Base-by-base conservation (phyloP, 306 rosid species). In the Mimosa pudica region DNA sequence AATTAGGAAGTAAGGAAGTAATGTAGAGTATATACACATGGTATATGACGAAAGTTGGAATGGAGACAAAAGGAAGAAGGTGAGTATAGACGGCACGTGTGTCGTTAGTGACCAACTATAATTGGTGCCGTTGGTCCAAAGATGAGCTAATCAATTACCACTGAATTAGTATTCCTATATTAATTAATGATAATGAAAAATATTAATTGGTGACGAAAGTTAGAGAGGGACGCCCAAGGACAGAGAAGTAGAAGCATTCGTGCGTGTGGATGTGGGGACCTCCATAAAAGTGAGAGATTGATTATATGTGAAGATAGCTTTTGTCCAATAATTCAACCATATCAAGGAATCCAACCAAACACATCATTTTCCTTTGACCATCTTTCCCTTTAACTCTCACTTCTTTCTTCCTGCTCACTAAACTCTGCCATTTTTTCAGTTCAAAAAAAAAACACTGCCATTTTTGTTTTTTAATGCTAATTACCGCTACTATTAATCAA, bases 51-150 rank as follows among this genome's bases (percentile, higher is more conserved):
- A 13, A 6, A 20, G 8, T 0, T 17, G 36, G 67, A 5, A n/a
- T 32, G 42, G 16, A 38, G 47, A 35, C 36, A 55, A 71, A 60
- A 65, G 3, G 14, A 64, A 76, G 74, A 76, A 18, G 51, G 42
- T 30, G 68, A 32, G 68, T 3, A 65, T 57, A 54, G 75, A 10
- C 24, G 17, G 69, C 84, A 80, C 79, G 82, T 80, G 84, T 63
- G 77, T 77, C 70, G 67, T 35, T 55, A 76, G 32, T n/a, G 49
- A 77, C 48, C 70, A 75, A 18, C 64, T 58, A 9, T 24, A 24
- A 24, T 47, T 36, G 67, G 45, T n/a, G 71, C 62, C 30, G 38
- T 70, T 58, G 33, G 77, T 76, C 76, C 70, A 76, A 76, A 72
- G 41, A 35, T 35, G 12, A 55, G 57, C 47, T 35, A 36, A 65